Base-by-base conservation (phyloP, 192 early-diverging fungal genomes). In the Pilobolus umbonatus region DNA sequence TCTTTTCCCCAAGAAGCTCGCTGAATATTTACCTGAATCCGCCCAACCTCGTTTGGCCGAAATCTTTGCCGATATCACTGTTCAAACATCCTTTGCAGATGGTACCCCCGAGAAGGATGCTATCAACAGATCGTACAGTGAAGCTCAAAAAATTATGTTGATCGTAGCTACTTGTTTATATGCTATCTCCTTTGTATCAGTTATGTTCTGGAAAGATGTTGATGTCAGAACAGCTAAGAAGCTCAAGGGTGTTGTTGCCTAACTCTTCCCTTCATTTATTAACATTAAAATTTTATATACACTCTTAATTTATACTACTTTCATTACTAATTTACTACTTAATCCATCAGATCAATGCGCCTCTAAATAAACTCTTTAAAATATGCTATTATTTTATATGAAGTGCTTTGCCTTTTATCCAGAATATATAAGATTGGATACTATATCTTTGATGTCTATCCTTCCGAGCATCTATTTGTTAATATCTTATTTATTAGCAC, bases 1-100 rank as follows among this genome's bases (percentile, higher is more conserved):
- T 22, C 26, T 46, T 4, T 46, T 58, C 42, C 57, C 57, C 47
- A 8, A 30, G 17, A 31, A 58, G 11, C 57, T 58, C 21, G 57
- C 57, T 26, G 57, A 42, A 12, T 31, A 47, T 21, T 42, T 58
- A 21, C 57, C 57, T 46, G 44, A 29, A 10, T 28, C 43, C 26
- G 44, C 42, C 19, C 10, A 22, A 32, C 29, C 57, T 5, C 17
- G 22, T 21, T 22, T 58, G 1, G 29, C n/a, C 22, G 57, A 58
- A 24, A 42, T 58, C 21, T 58, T 47, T 24, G 19, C 43, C 22
- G 45, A 40, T 8, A 30, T 58, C 2, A 58, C 44, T 14, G 32
- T 34, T 30, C 42, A 46, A 46, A 34, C 15, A 0, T 46, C 43
- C 8, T 58, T 47, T 3, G 4, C 57, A 19, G 57, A 32, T n/a